Conservation (phyloP, 78 protist species). For the Thecamonas trahens region DNA sequence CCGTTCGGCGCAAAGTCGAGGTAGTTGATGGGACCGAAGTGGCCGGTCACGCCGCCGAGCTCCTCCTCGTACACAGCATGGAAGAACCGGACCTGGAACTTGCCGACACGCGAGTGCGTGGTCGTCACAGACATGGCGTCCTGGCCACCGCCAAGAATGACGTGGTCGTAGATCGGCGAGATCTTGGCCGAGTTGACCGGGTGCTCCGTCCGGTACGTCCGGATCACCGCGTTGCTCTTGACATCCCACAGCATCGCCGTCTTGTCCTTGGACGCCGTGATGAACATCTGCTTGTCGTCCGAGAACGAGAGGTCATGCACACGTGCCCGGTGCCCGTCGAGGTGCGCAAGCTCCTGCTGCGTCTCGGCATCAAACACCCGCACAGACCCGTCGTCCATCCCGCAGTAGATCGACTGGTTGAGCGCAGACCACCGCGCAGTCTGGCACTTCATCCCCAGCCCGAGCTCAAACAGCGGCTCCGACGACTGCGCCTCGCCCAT, state of each 20-base stretch:
- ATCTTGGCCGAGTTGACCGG: slow-evolving; percentile 84
- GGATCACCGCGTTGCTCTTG: slow-evolving; percentile 35
- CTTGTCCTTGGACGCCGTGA: slow-evolving; percentile 72
- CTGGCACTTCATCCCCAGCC: slow-evolving; percentile 30
- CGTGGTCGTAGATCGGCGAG: slow-evolving; percentile 55
- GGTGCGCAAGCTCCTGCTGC: slow-evolving; percentile 13
- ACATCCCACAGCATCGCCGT: slow-evolving; percentile 34
- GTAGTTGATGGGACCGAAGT: slow-evolving; percentile 82
- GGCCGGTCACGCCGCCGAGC: slow-evolving; percentile 60
- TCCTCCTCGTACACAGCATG: slow-evolving; percentile 60
- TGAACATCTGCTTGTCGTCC: slow-evolving; percentile 39
- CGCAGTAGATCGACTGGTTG: slow-evolving; percentile 30
- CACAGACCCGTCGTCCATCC: slow-evolving; percentile 55
- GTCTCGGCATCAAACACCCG: slow-evolving; percentile 49
- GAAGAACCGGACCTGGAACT: slow-evolving; percentile 76
- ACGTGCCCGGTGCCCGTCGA: slow-evolving; percentile 18
- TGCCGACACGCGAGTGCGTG: slow-evolving; percentile 35
- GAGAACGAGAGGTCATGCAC: slow-evolving; percentile 38
- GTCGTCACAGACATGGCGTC: slow-evolving; percentile 82
- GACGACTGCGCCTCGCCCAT: neutral
- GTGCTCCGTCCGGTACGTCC: slow-evolving; percentile 64
- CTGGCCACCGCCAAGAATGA: slow-evolving; percentile 87
- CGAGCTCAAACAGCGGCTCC: neutral
- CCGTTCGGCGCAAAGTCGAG: slow-evolving; percentile 68
- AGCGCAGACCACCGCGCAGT: too few relatives aligned